Conservation (phyloP, 805 yeast species). For the Candida golubevii region DNA sequence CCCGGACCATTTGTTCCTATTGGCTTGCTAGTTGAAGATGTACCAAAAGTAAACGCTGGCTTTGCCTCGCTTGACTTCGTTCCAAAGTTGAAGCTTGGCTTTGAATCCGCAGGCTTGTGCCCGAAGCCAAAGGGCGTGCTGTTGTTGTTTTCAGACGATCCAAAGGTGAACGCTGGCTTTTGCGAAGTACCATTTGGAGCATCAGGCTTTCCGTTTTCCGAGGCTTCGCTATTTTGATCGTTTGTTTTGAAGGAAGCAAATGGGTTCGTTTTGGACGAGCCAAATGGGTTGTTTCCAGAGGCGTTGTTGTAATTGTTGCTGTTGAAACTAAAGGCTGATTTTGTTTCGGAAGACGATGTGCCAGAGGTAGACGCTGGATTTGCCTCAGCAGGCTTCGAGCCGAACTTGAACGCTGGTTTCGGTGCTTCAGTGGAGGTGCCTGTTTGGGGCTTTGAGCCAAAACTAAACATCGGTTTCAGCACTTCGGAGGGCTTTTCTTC, state of each 20-base stretch:
- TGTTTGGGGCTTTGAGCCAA: not conserved
- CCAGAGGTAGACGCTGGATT: too few species aligned
- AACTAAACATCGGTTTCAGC: not conserved
- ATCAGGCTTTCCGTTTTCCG: not conserved
- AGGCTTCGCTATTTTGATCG: too few species aligned
- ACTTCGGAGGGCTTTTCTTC: not conserved
- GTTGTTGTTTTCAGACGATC: not conserved
- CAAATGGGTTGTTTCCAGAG: too few species aligned
- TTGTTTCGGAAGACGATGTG: too few species aligned
- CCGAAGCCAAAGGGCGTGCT: not conserved
- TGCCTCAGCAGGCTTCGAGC: too few species aligned
- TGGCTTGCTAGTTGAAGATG: not conserved
- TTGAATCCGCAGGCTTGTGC: not conserved
- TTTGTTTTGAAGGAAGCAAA: too few species aligned
- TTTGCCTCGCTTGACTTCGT: not conserved
- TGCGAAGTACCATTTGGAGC: not conserved
- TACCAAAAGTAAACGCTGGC: slow-evolving; percentile 2
- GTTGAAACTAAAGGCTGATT: too few species aligned
- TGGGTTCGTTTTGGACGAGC: too few species aligned
- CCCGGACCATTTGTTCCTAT: not conserved
- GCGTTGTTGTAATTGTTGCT: too few species aligned
- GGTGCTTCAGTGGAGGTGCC: not conserved
- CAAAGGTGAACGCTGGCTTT: slow-evolving; percentile 1
- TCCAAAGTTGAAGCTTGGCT: slow-evolving; percentile 4
- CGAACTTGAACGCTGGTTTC: not conserved